Evolutionary conservation across 768 basidiomycete genomes (phyloP), one percentile per base, ranked within the genome.

Genomic region (Suillus variegatus): DNA sequence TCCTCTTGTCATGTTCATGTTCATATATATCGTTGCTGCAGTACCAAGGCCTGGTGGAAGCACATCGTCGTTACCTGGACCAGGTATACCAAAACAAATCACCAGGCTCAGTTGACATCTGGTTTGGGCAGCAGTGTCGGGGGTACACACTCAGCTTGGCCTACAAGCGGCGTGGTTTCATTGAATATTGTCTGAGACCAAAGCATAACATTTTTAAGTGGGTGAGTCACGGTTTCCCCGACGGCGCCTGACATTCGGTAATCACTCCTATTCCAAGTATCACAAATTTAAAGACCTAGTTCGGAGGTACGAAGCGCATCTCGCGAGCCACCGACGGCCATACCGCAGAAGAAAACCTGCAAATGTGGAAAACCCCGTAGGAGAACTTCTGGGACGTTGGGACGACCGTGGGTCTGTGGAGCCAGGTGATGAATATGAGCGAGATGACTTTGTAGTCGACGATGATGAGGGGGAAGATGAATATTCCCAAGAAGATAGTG

Each of bases 51-150:
- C 22, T 75, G 49, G 65, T 72, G 18, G 51, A 72, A 0, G 65
- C 69, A 1, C 74, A 70, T 9, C 44, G 40, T n/a, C 61, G 64
- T 7, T 62, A 68, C 49, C 49, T 73, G n/a, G 66, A 75, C 28
- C 28, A 28, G 25, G 25, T 28, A 28, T 52, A 28, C 51, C 16
- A 18, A 52, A 52, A 32, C 0, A 52, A 32, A 52, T 52, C 25
- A 28, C 25, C 51, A 28, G 51, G 51, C 51, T 52, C 51, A 28
- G 28, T 28, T 28, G 0, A 5, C 3, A 51, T 51, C 22, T 51
- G 22, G 49, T 51, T 51, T 14, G 49, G 49, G 13, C 13, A n/a
- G 10, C 2, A 12, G 22, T 51, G 25, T 7, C 25, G 2, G 22
- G 49, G 14, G 14, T 16, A 51, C 49, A 0, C 49, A 13, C 49